phyloP scores from a whole-genome alignment of 2,329 filamentous ascomycete genomes.

The Penicillium sp. region DNA sequence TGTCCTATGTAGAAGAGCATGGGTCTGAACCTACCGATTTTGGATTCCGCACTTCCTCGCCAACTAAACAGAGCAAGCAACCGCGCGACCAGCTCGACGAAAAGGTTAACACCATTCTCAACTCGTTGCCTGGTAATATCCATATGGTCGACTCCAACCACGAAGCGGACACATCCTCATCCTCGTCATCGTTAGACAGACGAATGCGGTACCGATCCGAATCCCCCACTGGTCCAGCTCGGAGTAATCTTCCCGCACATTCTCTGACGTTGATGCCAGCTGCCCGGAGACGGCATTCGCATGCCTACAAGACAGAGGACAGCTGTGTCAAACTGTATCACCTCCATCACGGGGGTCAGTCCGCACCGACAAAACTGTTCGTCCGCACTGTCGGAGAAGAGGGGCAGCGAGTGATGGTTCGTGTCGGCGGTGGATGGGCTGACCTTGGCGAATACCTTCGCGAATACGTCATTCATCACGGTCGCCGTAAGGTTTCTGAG shows the following conservation, averaged over 20 bases:
- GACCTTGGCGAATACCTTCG: conserved; percentile 90
- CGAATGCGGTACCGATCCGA: conserved; percentile 28
- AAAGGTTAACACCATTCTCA: conserved; percentile 70
- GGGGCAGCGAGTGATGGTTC: conserved; percentile 91
- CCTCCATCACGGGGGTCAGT: conserved; percentile 70
- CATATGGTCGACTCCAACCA: conserved; percentile 52
- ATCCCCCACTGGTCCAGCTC: conserved; percentile 30
- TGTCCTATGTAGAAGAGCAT: conserved; percentile 17
- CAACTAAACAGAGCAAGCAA: conserved; percentile 31
- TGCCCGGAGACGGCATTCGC: conserved; percentile 28
- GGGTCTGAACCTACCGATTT: conserved; percentile 13
- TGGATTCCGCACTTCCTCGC: conserved; percentile 33
- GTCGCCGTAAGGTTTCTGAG: conserved; percentile 56
- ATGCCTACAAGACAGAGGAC: conserved; percentile 39
- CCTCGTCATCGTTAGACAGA: conserved; percentile 28
- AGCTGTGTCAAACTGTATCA: conserved; percentile 87
- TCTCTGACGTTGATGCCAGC: conserved; percentile 62
- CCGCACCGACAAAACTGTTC: conserved; percentile 86
- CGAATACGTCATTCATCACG: conserved; percentile 87
- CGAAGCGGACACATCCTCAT: conserved; percentile 27
- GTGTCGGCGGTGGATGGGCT: conserved; percentile 95
- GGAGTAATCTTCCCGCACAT: conserved; percentile 53
- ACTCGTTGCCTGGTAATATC: conserved; percentile 69
- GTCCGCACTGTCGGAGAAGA: conserved; percentile 84
- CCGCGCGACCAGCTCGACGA: conserved; percentile 64